Evolutionary conservation across 208 protist species (phyloP).

Genomic region (Wallacemonas rigidus): DNA sequence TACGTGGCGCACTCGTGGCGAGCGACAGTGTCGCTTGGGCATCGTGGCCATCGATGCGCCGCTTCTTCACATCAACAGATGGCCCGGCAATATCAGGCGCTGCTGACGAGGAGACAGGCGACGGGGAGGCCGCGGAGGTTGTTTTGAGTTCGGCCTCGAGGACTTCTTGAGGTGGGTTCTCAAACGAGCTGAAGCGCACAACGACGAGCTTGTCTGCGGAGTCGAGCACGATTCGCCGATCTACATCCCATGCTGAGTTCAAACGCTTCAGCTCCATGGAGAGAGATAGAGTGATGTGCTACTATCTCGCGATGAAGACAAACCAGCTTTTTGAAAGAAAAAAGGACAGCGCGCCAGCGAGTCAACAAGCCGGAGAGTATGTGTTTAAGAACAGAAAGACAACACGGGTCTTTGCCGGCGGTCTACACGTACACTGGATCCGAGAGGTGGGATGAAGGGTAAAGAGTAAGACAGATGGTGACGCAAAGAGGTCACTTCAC

Average conservation of each 20-base stretch:
- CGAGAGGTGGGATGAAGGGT: no score
- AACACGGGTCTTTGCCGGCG: no score
- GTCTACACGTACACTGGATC: no score
- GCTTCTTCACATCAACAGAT: conserved; percentile 21
- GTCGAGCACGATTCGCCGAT: conserved; percentile 84
- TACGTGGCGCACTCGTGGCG: neutral
- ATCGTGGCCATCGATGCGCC: conserved; percentile 15
- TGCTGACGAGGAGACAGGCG: neutral
- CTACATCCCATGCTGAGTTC: conserved; percentile 83
- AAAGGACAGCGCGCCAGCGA: neutral
- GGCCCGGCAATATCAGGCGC: neutral
- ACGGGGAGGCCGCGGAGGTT: conserved; percentile 1
- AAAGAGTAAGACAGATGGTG: no score
- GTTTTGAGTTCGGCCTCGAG: conserved; percentile 89
- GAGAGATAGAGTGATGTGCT: no score
- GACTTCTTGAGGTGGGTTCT: conserved; percentile 34
- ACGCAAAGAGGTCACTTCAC: no score
- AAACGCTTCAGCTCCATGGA: conserved; percentile 41
- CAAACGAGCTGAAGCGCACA: conserved; percentile 78
- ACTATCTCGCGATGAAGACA: neutral
- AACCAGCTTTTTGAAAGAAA: neutral
- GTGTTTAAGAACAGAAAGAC: no score
- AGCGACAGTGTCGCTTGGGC: neutral
- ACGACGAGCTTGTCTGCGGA: conserved; percentile 78
- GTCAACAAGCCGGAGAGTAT: no score